These are phyloP conservation scores for Puccinia novopanici DNA, from an alignment of 1,284 basidiomycete species.

Conservation along the genomic window DNA sequence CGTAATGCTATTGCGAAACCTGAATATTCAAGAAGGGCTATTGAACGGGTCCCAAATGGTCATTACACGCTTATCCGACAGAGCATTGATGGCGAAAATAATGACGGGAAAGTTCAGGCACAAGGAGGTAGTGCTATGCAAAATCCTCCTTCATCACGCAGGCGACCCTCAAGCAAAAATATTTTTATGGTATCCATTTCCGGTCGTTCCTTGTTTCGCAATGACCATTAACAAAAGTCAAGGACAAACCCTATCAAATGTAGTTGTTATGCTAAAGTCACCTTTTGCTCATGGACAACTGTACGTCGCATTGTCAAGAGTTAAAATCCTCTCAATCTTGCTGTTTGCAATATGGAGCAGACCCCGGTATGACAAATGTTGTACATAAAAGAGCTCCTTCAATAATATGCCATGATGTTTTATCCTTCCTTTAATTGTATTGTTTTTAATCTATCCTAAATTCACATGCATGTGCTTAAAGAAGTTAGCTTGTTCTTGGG, in stretches of 20 bases:
- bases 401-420: too few relatives aligned
- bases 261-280: not conserved
- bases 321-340: too few relatives aligned
- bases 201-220: constrained; percentile 61
- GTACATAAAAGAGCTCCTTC: too few relatives aligned
- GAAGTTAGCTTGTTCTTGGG: too few relatives aligned
- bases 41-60: constrained; percentile 61
- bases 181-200: constrained; percentile 58
- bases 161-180: too few relatives aligned
- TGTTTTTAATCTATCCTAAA: too few relatives aligned
- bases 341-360: too few relatives aligned
- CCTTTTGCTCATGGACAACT: constrained; percentile 7
- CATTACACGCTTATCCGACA: not conserved
- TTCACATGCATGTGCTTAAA: too few relatives aligned
- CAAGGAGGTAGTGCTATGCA: not conserved
- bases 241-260: constrained; percentile 60
- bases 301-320: not conserved
- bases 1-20: constrained; percentile 60
- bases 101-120: not conserved
- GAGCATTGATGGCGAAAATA: not conserved
- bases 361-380: too few relatives aligned
- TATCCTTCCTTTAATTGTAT: too few relatives aligned
- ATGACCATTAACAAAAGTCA: constrained; percentile 63
- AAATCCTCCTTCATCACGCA: not conserved
- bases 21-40: constrained; percentile 58